Evolutionary conservation across 345 rosid species (phyloP), one percentile per base, ranked within the genome.

Genomic region (Salix viminalis): DNA sequence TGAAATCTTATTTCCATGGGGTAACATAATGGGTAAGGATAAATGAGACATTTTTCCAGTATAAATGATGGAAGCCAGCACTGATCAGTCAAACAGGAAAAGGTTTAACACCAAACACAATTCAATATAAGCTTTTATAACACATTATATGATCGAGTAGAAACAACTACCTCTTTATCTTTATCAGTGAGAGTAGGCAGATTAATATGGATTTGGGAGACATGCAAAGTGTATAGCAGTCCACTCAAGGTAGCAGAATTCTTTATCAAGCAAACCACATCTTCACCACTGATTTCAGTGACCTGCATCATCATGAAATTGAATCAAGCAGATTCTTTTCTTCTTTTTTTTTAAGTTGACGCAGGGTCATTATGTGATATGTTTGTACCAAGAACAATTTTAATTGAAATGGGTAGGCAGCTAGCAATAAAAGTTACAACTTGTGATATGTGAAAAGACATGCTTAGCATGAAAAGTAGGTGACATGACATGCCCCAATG

Each of bases 231-330:
- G 77, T 84, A 91, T 60, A 91, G 76, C 26, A 86, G 70, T 15
- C 85, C 88, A 34, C 85, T 86, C 84, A 91, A 77, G 70, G 86
- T 85, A 65, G 91, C 89, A 62, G 95, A 88, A 75, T 88, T 91
- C 84, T 89, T 91, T 67, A 91, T 75, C 39, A 84, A 79, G 79
- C 93, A 91, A 82, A 88, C 85, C 73, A 91, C 96, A 75, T 91
- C 93, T 70, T 91, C 89, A 50, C 88, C 90, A 14, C 69, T 78
- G 62, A 91, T 77, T 67, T 88, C 90, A 44, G 85, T 60, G 15
- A 91, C 92, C 92, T 91, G 78, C 58, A 79, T 10, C 50, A 44
- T 70, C 75, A 65, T 32, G 75, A 72, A 76, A 77, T 46, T 66
- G 44, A 32, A 54, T 67, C 7, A 79, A 37, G 46, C 15, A 67